Evolutionary conservation across 306 rosid species (phyloP), one percentile per base, ranked within the genome.

Genomic region (Glycyrrhiza uralensis): DNA sequence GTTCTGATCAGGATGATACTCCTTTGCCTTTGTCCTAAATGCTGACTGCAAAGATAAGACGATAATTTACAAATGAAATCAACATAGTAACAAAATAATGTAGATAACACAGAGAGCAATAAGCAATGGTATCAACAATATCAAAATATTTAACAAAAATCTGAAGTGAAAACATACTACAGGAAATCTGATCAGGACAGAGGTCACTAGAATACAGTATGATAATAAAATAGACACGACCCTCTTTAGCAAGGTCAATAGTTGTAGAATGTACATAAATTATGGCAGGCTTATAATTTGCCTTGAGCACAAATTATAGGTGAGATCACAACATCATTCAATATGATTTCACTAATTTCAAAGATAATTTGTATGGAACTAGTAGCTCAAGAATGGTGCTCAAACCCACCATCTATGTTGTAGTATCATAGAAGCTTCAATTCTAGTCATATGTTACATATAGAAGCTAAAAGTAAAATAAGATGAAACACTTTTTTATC

Each of bases 1-100:
- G 91, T 91, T 95, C 74, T 91, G 99, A 82, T 95, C 99, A 36
- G 99, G 99, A 85, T 95, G 99, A 66, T 84, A 85, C 80, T 86
- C 87, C 87, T 85, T 91, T 52, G 99, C 99, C 85, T 89, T 95
- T 46, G 84, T 69, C 84, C 96, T 84, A 77, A 89, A 95, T 60
- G 99, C 99, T 54, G 92, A 84, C 99, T 95, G 84, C 86, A 46
- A 56, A 35, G 74, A 72, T 7, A 44, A 69, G 44, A 49, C 46
- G 24, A 62, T 22, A 38, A 38, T 26, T 46, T 39, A 30, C 33
- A 28, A 39, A 61, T 30, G 15, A 74, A 57, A 62, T 13, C 15
- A 38, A 54, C 30, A 79, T 42, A 68, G 23, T 2, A 47, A 66
- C 60, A 79, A 28, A 26, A 60, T 5, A 35, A 59, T 6, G 12